Conservation (phyloP, 768 basidiomycete species). For the Hygrocybe punicea region DNA sequence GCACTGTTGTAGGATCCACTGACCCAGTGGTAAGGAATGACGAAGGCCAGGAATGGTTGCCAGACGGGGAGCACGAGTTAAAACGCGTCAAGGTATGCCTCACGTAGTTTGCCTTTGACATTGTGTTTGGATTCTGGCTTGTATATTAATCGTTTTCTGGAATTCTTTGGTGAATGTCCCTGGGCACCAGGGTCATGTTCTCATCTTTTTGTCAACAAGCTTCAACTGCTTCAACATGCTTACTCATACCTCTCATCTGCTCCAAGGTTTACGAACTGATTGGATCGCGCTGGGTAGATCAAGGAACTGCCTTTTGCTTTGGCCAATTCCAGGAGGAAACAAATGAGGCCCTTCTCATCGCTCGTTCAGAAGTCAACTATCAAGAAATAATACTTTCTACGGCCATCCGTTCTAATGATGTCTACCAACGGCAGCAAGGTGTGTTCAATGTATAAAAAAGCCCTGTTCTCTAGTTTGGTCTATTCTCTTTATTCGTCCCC, state of each 20-base stretch:
- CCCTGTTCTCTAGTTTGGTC: no score
- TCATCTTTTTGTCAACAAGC: constrained; percentile 7
- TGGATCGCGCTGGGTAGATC: constrained; percentile 88
- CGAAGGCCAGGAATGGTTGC: constrained; percentile 58
- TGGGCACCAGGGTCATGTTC: no score
- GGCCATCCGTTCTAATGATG: constrained; percentile 77
- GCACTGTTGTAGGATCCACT: constrained; percentile 31
- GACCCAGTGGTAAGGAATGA: constrained; percentile 43
- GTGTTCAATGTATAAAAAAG: no score
- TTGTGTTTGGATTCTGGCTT: background rate
- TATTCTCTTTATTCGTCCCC: no score
- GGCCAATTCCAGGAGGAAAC: constrained; percentile 78
- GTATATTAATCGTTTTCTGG: background rate
- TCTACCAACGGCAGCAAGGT: constrained; percentile 88
- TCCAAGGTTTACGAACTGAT: constrained; percentile 89
- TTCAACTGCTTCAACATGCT: constrained; percentile 19
- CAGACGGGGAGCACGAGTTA: constrained; percentile 67
- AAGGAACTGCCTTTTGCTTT: constrained; percentile 95
- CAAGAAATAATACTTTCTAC: constrained; percentile 72
- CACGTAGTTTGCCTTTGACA: constrained; percentile 24
- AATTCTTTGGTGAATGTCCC: no score
- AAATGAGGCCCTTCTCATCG: constrained; percentile 76
- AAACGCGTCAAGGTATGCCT: constrained; percentile 75
- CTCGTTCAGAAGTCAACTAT: constrained; percentile 74
- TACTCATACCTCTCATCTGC: constrained; percentile 9